Conservation (phyloP, 495 filamentous ascomycete species). For the Talaromyces thailandensis region DNA sequence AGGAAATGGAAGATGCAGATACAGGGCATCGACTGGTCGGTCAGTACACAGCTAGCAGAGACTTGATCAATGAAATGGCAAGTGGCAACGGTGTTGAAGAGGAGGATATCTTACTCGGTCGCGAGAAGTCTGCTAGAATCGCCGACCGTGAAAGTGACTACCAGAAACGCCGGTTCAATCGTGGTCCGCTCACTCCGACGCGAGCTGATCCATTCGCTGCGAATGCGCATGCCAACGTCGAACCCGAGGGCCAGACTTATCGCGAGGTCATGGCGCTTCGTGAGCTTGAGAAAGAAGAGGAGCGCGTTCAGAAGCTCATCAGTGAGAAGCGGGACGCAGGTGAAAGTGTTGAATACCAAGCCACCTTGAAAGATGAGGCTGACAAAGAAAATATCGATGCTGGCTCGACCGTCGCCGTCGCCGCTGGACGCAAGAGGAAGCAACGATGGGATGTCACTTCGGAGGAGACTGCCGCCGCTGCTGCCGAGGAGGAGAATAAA, state of each 20-base stretch:
- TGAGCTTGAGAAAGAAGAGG: slow-evolving; percentile 91
- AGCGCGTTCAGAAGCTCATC: slow-evolving; percentile 73
- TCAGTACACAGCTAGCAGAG: slow-evolving; percentile 89
- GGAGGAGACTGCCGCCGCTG: slow-evolving; percentile 29
- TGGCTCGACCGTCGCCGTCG: slow-evolving; percentile 55
- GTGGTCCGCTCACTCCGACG: slow-evolving; percentile 71
- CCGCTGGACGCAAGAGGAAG: slow-evolving; percentile 70
- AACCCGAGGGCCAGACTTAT: slow-evolving; percentile 70
- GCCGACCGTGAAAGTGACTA: slow-evolving; percentile 92
- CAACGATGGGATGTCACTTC: slow-evolving; percentile 83
- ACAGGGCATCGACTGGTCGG: slow-evolving; percentile 74
- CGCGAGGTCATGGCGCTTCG: slow-evolving; percentile 84
- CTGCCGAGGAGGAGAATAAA: slow-evolving; percentile 38
- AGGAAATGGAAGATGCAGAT: slow-evolving; percentile 73
- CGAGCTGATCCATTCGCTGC: slow-evolving; percentile 82
- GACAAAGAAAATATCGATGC: slow-evolving; percentile 66
- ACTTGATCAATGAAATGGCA: slow-evolving; percentile 92
- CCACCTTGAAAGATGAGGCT: slow-evolving; percentile 58
- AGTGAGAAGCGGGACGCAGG: slow-evolving; percentile 63
- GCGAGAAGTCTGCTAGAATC: slow-evolving; percentile 85
- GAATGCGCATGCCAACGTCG: slow-evolving; percentile 57
- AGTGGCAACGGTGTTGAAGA: slow-evolving; percentile 77
- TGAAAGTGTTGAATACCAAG: slow-evolving; percentile 49
- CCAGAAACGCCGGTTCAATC: slow-evolving; percentile 87
- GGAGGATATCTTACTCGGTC: slow-evolving; percentile 78